These are phyloP conservation scores for Fonsecaea pugnacius DNA, from an alignment of 2,329 filamentous ascomycete species.

Conservation along the genomic window DNA sequence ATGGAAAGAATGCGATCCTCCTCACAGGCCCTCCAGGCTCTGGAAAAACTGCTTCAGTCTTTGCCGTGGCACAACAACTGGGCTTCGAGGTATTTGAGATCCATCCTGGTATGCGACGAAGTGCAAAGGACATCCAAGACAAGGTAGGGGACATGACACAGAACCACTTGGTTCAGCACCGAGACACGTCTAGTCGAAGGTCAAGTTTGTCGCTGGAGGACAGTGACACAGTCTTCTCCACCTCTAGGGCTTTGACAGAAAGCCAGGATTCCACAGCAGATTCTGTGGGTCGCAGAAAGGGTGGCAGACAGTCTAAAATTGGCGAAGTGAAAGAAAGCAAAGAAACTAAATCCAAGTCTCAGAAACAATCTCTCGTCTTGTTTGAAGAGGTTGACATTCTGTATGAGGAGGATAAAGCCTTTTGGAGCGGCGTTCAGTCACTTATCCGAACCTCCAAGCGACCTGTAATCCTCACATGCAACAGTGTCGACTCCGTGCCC, in stretches of 20 bases:
- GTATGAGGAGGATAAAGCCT: conserved; percentile 94
- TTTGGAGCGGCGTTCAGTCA: conserved; percentile 80
- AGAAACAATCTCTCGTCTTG: conserved; percentile 93
- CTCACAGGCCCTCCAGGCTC: conserved; percentile 87
- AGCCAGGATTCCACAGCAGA: conserved; percentile 37
- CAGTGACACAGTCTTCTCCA: neutral
- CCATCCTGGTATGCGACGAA: conserved; percentile 79
- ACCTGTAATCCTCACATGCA: conserved; percentile 94
- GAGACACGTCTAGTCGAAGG: conserved; percentile 26
- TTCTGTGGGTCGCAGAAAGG: conserved; percentile 25
- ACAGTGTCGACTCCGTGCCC: conserved; percentile 82
- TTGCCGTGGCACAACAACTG: conserved; percentile 88
- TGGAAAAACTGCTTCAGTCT: conserved; percentile 90
- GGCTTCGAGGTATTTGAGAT: conserved; percentile 96
- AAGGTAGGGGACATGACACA: conserved; percentile 95
- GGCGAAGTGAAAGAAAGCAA: conserved; percentile 21
- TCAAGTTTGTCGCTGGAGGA: conserved; percentile 30
- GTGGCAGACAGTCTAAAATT: conserved; percentile 36
- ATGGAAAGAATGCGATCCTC: conserved; percentile 71
- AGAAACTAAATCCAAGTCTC: conserved; percentile 49
- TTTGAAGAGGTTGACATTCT: conserved; percentile 92
- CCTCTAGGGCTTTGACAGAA: conserved; percentile 37
- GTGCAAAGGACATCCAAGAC: conserved; percentile 86
- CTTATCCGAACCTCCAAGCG: conserved; percentile 84
- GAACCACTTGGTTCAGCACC: conserved; percentile 79